A percentile compares a stretch with the other conserved stretches of the same genome.
phyloP scores from a whole-genome alignment of 805 yeast genomes.

The Candida montana region DNA sequence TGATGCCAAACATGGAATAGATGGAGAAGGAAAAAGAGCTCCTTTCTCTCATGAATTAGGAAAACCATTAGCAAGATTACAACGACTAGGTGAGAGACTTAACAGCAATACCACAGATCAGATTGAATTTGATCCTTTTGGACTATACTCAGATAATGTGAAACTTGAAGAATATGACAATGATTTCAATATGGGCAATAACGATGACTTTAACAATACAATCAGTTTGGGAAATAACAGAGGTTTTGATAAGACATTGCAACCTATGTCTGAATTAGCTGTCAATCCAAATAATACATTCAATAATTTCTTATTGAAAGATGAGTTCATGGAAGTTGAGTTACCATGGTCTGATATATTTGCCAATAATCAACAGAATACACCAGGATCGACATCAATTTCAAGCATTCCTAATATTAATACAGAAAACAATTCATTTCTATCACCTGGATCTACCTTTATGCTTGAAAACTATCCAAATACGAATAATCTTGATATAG shows the following conservation, averaged over 20 bases:
- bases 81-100: conserved; percentile 19
- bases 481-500: background rate
- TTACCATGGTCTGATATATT: conserved; percentile 7
- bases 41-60: conserved; percentile 25
- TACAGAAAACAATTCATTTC: background rate
- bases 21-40: conserved; percentile 17
- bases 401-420: background rate
- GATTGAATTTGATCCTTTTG: conserved; percentile 10
- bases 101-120: conserved; percentile 4
- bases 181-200: background rate
- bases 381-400: conserved; percentile 1
- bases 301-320: conserved; percentile 2
- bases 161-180: conserved; percentile 1
- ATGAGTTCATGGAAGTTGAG: conserved; percentile 8
- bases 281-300: background rate
- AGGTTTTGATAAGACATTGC: conserved; percentile 4
- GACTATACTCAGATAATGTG: conserved; percentile 2
- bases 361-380: background rate
- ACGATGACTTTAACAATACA: background rate
- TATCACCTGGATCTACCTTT: background rate
- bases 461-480: background rate
- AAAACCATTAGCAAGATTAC: conserved; percentile 20
- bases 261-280: conserved; percentile 23
- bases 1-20: conserved; percentile 16
- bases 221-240: background rate